Conservation (phyloP, 2,329 filamentous ascomycete genomes). For the Aureobasidium melanogenum region DNA sequence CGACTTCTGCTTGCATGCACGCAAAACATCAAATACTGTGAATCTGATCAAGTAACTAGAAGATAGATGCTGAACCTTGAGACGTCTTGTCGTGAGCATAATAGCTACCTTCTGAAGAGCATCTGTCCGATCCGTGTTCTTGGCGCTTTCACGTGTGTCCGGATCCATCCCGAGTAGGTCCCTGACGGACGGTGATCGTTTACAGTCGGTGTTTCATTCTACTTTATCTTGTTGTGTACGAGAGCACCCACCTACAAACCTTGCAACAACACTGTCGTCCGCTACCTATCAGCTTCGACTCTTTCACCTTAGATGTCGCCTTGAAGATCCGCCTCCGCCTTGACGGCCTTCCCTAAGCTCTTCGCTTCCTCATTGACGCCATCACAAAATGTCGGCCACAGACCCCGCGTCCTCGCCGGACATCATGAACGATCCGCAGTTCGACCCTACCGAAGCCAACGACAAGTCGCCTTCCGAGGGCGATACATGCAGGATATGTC, state of each 20-base stretch:
- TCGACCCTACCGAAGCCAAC: constrained; percentile 27
- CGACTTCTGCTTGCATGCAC: not conserved
- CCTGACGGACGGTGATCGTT: not conserved
- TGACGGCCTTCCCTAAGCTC: not conserved
- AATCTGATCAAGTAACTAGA: not conserved
- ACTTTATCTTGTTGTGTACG: not conserved
- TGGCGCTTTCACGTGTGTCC: not conserved
- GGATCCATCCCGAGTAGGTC: not conserved
- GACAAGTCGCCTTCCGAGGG: constrained; percentile 37
- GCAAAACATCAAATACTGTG: not conserved
- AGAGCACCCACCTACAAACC: not conserved
- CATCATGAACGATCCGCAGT: constrained; percentile 50
- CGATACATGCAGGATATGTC: constrained; percentile 94
- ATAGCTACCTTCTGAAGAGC: too few relatives aligned
- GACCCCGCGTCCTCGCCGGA: constrained; percentile 28
- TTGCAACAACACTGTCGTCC: not conserved
- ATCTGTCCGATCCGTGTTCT: not conserved
- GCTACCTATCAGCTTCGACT: not conserved
- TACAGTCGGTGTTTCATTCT: not conserved
- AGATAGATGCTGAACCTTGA: not conserved
- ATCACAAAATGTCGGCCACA: constrained; percentile 6
- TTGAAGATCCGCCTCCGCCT: not conserved
- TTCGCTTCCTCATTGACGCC: not conserved
- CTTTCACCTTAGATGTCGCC: not conserved
- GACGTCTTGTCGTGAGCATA: not conserved